A percentile compares a stretch with the other conserved stretches of the same genome.
Evolutionary conservation across 2,329 filamentous ascomycete genomes (phyloP).

Genomic region (Fusarium clavum): DNA sequence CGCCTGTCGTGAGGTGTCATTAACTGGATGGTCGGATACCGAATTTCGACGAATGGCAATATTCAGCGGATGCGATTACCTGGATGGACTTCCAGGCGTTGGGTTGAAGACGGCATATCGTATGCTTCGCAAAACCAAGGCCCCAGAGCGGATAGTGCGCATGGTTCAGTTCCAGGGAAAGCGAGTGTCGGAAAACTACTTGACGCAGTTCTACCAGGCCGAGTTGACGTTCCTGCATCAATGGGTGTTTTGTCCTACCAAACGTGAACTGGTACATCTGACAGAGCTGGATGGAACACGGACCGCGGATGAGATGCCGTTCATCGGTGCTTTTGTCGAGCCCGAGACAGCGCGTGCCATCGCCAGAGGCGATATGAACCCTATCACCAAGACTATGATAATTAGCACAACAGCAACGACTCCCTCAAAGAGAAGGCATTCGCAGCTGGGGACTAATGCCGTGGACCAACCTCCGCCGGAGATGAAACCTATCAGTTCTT

Average conservation of each 20-base stretch:
- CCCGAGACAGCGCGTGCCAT: conserved; percentile 77
- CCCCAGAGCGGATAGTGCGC: conserved; percentile 82
- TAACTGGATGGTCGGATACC: conserved; percentile 90
- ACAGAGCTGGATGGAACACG: conserved; percentile 73
- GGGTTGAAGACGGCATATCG: conserved; percentile 95
- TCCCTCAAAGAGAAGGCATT: conserved; percentile 57
- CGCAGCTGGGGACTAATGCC: conserved; percentile 48
- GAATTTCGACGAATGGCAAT: conserved; percentile 98
- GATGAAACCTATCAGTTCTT: conserved; percentile 65
- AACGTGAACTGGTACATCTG: conserved; percentile 78
- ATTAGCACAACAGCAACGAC: conserved; percentile 50
- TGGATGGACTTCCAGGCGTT: conserved; percentile 85
- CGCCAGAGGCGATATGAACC: conserved; percentile 85
- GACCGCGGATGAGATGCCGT: conserved; percentile 78
- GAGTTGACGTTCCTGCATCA: conserved; percentile 95
- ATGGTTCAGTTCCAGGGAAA: conserved; percentile 92
- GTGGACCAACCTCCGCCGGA: conserved; percentile 47
- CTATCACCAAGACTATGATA: conserved; percentile 82
- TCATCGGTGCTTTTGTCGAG: conserved; percentile 80
- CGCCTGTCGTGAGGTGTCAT: conserved; percentile 85
- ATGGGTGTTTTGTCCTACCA: conserved; percentile 87
- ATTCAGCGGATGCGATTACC: conserved; percentile 94
- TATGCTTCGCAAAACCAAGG: conserved; percentile 89
- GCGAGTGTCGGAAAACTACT: conserved; percentile 83
- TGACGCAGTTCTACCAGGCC: conserved; percentile 84